Conservation (phyloP, 2,329 filamentous ascomycete genomes). For the Gaeumannomyces tritici region DNA sequence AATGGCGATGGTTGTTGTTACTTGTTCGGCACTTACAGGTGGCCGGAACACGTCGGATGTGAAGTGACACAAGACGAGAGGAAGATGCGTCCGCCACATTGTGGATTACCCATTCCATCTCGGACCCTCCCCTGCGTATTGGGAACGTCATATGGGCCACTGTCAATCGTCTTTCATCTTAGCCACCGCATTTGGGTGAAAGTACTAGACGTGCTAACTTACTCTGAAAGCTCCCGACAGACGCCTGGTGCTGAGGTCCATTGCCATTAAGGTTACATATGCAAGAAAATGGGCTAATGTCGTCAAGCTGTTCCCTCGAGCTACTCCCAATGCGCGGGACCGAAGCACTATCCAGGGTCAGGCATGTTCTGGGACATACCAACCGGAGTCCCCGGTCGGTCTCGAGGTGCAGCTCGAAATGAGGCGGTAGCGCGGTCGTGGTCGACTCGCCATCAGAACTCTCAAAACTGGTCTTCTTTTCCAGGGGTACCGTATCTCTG, state of each 20-base stretch:
- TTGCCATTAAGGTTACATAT: no score
- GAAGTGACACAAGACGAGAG: not conserved
- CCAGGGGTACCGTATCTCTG: rapidly evolving
- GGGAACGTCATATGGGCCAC: not conserved
- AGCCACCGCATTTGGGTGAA: no score
- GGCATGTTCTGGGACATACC: not conserved
- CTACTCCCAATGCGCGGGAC: no score
- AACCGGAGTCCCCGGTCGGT: not conserved
- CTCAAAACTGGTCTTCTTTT: not conserved
- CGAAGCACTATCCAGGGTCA: not conserved
- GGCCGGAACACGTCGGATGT: not conserved
- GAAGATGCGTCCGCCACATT: not conserved
- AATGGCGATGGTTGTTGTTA: no score
- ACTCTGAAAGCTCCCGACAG: no score
- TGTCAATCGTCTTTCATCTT: not conserved
- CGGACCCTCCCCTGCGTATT: not conserved
- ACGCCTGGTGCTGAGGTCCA: no score
- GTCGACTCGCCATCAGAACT: not conserved
- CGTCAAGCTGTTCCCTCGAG: no score
- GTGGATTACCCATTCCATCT: not conserved
- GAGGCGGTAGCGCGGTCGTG: not conserved
- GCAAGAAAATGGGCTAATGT: no score
- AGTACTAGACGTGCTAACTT: no score
- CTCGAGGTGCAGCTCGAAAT: not conserved
- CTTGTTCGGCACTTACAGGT: not conserved